Base-by-base conservation (phyloP, 176 grass and related monocot species). In the Cocos nucifera region DNA sequence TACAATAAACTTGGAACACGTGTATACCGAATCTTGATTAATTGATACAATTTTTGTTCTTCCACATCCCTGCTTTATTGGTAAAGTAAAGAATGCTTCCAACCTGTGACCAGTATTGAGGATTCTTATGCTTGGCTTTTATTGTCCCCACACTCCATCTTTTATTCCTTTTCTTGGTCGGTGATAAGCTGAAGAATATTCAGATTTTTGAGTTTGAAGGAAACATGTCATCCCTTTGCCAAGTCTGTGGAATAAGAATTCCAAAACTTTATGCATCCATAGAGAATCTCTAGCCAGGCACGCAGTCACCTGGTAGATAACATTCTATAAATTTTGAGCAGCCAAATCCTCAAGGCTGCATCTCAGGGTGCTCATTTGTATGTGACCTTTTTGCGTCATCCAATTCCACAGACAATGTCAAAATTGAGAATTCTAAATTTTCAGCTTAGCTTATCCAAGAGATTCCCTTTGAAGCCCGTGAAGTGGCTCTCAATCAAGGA, bases 361-460 rank as follows among this genome's bases (percentile, higher is more conserved):
- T 50, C 50, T 4, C 17, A 5, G 50, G 3, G 35, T 12, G 35
- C 35, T 26, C 3, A 44, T 49, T n/a, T 26, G 17, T 28, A 44
- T 23, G 32, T 17, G 22, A 14, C 30, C 9, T 29, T 14, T 59
- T 39, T 56, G 5, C 20, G 69, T 44, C 54, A 32, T n/a, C 56
- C 18, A 19, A 29, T 12, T 29, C 53, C 15, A 50, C 4, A 8
- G 65, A 76, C 26, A 5, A 92, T 86, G 87, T 86, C 81, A 35
- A 77, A 77, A 27, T 63, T 92, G 59, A 74, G 54, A 9, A 21
- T 92, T 65, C 77, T 98, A 29, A 67, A 52, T 70, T 89, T 98
- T 79, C 77, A 79, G 23, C 83, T 92, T 70, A 83, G 83, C 32
- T 29, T 97, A 9, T 74, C 29, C 0, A 91, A 80, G 74, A 73